phyloP scores from a whole-genome alignment of 129 eudicot genomes.

The Chrysanthemum lavandulifolium region DNA sequence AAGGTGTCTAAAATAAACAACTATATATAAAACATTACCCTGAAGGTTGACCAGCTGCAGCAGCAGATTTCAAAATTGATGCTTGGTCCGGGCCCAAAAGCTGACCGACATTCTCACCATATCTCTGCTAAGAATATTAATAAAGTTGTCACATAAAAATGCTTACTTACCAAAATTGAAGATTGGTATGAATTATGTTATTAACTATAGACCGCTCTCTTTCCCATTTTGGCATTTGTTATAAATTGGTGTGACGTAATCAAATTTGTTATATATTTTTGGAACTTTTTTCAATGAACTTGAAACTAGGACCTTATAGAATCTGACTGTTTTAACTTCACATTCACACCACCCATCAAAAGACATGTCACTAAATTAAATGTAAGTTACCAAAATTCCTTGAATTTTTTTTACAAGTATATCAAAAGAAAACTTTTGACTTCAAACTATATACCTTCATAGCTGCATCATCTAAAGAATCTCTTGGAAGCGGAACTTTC shows the following conservation, averaged over 20 bases:
- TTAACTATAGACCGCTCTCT: too few relatives aligned
- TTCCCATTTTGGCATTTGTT: too few relatives aligned
- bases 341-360: too few relatives aligned
- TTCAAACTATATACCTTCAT: constrained; percentile 52
- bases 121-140: constrained; percentile 58
- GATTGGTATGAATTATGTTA: not conserved
- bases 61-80: constrained; percentile 85
- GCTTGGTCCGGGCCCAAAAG: constrained; percentile 89
- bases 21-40: constrained; percentile 46
- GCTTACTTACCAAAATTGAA: not conserved
- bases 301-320: too few relatives aligned
- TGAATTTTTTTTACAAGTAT: too few relatives aligned
- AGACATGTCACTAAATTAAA: too few relatives aligned
- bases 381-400: too few relatives aligned
- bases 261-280: too few relatives aligned
- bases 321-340: too few relatives aligned
- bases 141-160: constrained; percentile 12
- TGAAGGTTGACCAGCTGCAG: constrained; percentile 84
- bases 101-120: constrained; percentile 80
- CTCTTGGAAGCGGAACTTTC: constrained; percentile 63
- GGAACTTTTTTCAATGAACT: too few relatives aligned
- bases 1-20: not conserved
- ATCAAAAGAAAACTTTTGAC: not conserved
- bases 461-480: constrained; percentile 68
- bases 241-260: too few relatives aligned